Evolutionary conservation across 495 filamentous ascomycete genomes (phyloP).

Genomic region (Penicillium longicatenatum): DNA sequence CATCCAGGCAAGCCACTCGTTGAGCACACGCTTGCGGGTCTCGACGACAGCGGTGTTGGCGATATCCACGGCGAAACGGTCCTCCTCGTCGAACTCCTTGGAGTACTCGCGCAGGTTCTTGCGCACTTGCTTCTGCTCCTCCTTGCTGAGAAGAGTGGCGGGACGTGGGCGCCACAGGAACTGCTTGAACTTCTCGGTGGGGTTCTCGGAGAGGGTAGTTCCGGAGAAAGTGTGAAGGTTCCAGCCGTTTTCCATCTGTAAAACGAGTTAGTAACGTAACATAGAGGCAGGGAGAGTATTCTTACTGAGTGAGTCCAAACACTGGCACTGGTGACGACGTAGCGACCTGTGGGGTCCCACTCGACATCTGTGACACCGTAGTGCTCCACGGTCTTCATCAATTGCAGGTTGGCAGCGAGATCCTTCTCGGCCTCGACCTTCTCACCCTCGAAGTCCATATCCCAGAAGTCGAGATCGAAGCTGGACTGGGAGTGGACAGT

Average conservation of each 20-base stretch:
- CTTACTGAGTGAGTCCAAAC: constrained; percentile 94
- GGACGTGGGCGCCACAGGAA: constrained; percentile 92
- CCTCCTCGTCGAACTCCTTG: constrained; percentile 91
- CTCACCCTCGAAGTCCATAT: constrained; percentile 97
- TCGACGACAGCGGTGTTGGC: constrained; percentile 94
- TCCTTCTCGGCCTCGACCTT: constrained; percentile 91
- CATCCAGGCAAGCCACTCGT: constrained; percentile 90
- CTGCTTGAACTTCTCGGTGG: constrained; percentile 97
- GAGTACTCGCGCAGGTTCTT: constrained; percentile 98
- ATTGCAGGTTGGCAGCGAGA: constrained; percentile 86
- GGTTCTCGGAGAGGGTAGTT: constrained; percentile 84
- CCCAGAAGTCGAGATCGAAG: constrained; percentile 96
- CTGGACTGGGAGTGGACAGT: constrained; percentile 89
- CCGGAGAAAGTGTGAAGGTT: constrained; percentile 97
- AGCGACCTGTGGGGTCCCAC: constrained; percentile 96
- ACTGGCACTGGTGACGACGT: constrained; percentile 86
- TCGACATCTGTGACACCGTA: constrained; percentile 97
- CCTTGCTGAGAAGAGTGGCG: constrained; percentile 80
- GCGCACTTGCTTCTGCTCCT: constrained; percentile 95
- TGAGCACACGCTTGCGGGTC: constrained; percentile 75
- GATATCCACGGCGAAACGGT: constrained; percentile 84
- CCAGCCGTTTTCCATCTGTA: constrained; percentile 97
- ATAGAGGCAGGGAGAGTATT: constrained; percentile 13
- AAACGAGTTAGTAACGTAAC: constrained; percentile 34
- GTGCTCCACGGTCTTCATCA: constrained; percentile 91